Percentiles rank a stretch among this genome's conserved stretches.
Evolutionary conservation across 2,329 filamentous ascomycete species (phyloP).

Genomic region (Coniochaeta hoffmannii): DNA sequence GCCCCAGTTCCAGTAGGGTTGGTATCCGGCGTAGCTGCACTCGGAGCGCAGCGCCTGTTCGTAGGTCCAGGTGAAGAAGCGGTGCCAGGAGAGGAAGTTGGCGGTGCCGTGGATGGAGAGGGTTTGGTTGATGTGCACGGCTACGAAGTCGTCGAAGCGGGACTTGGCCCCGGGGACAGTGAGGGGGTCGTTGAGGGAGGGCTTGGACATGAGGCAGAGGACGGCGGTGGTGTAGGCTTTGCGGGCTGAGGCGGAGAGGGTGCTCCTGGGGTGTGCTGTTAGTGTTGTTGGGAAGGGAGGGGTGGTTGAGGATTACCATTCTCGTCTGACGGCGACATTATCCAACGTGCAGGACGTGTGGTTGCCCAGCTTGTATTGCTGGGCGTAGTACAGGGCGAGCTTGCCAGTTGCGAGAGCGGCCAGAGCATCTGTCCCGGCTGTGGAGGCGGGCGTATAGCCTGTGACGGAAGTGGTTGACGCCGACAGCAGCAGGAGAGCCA

Average conservation of each 20-base stretch:
- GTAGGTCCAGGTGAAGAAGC: slow-evolving; percentile 21
- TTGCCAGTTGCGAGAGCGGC: not conserved
- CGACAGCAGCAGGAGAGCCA: not conserved
- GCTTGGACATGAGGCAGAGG: slow-evolving; percentile 12
- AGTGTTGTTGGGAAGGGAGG: not conserved
- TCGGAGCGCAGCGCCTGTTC: slow-evolving; percentile 22
- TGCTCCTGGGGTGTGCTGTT: slow-evolving; percentile 8
- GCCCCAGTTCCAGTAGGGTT: slow-evolving; percentile 36
- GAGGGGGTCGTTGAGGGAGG: not conserved
- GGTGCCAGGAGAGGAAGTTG: slow-evolving; percentile 22
- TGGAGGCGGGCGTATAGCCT: not conserved
- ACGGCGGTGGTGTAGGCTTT: slow-evolving; percentile 15
- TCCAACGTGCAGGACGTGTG: slow-evolving; percentile 13
- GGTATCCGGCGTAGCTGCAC: slow-evolving; percentile 21
- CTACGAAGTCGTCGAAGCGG: slow-evolving; percentile 22
- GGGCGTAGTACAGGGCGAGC: not conserved
- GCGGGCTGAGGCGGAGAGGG: slow-evolving; percentile 10
- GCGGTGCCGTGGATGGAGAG: slow-evolving; percentile 13
- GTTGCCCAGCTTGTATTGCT: not conserved
- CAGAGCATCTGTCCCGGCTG: not conserved
- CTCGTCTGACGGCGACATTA: slow-evolving; percentile 18
- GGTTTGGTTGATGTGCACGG: slow-evolving; percentile 18
- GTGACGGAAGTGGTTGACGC: not conserved
- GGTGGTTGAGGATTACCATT: slow-evolving; percentile 17
- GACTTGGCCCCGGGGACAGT: slow-evolving; percentile 15